Conservation (phyloP, 2,329 filamentous ascomycete genomes). For the Mycocentrospora acerina region DNA sequence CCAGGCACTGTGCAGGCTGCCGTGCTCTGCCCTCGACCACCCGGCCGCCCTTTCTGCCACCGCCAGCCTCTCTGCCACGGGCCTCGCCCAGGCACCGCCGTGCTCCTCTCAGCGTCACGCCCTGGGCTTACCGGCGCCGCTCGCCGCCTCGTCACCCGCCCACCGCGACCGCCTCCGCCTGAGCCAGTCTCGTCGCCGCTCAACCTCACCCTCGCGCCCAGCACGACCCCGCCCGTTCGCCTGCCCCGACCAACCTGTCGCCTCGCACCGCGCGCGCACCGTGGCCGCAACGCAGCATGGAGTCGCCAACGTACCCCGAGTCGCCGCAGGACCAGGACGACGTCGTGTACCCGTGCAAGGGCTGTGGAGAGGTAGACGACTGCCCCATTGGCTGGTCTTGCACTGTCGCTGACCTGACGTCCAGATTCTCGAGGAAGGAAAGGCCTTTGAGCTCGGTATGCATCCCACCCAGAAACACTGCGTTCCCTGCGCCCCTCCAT, state of each 20-base stretch:
- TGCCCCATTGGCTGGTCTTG: slow-evolving; percentile 1
- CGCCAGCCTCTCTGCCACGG: too few species aligned
- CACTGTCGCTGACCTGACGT: slow-evolving; percentile 22
- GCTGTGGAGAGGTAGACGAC: slow-evolving; percentile 51
- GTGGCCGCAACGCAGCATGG: slow-evolving; percentile 44
- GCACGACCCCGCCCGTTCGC: slow-evolving; percentile 1
- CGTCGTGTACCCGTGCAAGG: slow-evolving; percentile 66
- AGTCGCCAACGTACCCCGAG: slow-evolving; percentile 59
- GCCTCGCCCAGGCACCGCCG: too few species aligned
- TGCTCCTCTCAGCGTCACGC: too few species aligned
- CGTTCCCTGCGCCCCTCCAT: slow-evolving; percentile 13
- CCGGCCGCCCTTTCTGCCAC: too few species aligned
- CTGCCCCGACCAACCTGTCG: slow-evolving; percentile 3
- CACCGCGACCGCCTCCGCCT: slow-evolving; percentile 1
- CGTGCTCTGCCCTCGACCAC: too few species aligned
- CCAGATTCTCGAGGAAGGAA: slow-evolving; percentile 96
- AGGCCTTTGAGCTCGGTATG: slow-evolving; percentile 94
- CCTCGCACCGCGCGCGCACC: slow-evolving; percentile 5
- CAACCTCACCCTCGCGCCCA: not conserved
- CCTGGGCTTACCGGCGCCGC: too few species aligned
- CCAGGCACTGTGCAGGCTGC: too few species aligned
- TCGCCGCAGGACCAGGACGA: slow-evolving; percentile 47
- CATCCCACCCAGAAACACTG: slow-evolving; percentile 26
- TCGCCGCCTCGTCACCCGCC: too few species aligned
- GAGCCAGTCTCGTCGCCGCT: slow-evolving; percentile 3